Evolutionary conservation across 306 rosid genomes (phyloP), one percentile per base, ranked within the genome.

Genomic region (Lithocarpus polystachyus): DNA sequence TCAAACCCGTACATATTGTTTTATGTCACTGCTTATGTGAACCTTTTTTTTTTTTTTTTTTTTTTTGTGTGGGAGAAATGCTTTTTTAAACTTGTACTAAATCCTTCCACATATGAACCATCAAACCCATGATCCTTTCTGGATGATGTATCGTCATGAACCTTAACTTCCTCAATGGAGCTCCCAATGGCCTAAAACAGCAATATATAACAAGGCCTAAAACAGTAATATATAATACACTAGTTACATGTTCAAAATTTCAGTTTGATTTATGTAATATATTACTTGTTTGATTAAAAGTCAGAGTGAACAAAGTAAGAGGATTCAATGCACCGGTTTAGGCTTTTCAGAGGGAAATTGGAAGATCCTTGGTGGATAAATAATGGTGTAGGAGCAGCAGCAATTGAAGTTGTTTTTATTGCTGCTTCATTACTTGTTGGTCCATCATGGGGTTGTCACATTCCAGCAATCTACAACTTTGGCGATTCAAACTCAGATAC

Each of bases 401-500:
- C 61, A 51, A 14, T 82, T n/a, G 85, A 81, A 26, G 77, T 62
- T 40, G 43, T 76, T 76, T 76, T 81, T 20, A 57, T 71, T 48
- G 72, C 80, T 48, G 56, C 80, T 70, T 71, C 64, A 1, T 29
- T 73, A 62, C 9, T 13, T 29, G 48, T 31, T 37, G 45, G 45
- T 73, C 29, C 53, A 23, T 60, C 68, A 60, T 69, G n/a, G 59
- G 62, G 71, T 70, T 75, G 81, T 26, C 77, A 56, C 19, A 18
- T 77, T 48, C 81, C 85, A 12, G 81, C 85, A 26, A 82, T 77
- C 40, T 77, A 31, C 48, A 82, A 77, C 75, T 81, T 81, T 17
- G 84, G 84, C 4, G 85, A 82, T 62, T 82, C 85, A 24, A 82
- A 82, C 24, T 82, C 85, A 5, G 81, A 77, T 62, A 77, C 81